Evolutionary conservation across 2,329 filamentous ascomycete species (phyloP), one percentile per base, ranked within the genome.

Genomic region (Phyllosticta capitalensis): DNA sequence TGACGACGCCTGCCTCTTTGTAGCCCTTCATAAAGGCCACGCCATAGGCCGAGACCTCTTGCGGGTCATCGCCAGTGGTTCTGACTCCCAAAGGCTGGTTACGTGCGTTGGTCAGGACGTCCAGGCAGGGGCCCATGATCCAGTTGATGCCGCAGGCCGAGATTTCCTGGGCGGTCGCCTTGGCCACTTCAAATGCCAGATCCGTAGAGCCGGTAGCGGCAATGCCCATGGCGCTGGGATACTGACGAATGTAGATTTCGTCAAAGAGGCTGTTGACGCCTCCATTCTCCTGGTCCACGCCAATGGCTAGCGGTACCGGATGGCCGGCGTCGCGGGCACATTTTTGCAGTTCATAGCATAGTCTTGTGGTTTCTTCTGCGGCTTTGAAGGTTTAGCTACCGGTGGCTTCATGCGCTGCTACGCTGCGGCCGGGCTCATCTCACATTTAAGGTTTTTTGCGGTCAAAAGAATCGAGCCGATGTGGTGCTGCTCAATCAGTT

Each of bases 191-290:
- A 69, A 92, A 95, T 5, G 92, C 90, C 58, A 97, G 78, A 10
- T 94, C 85, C 38, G 86, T 86, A 10, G 87, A 92, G 22, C 92
- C 90, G 4, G 92, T 91, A 21, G 94, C 94, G n/a, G 92, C 91
- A 62, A 96, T 82, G 12, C 92, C 92, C 92, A 99, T 97, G 63
- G 92, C 89, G 68, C 92, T 96, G 9, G 94, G 94, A 66, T 96
- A 99, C 71, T 97, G 94, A 65, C 90, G 91, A 65, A 97, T 92
- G 71, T 92, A 94, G 68, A 94, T 90, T 66, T 96, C 91, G 71
- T 97, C 92, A 68, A 95, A 96, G 2, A 97, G 81, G 74, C 90
- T 96, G 76, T 96, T 97, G 72, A 96, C 92, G 2, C 92, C 92
- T 64, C 94, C 94, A 83, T 99, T 97, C 73, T 99, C 94, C 71